Evolutionary conservation across 169 alveolate species (phyloP), one percentile per base, ranked within the genome.

Genomic region (Plasmodium blacklocki): DNA sequence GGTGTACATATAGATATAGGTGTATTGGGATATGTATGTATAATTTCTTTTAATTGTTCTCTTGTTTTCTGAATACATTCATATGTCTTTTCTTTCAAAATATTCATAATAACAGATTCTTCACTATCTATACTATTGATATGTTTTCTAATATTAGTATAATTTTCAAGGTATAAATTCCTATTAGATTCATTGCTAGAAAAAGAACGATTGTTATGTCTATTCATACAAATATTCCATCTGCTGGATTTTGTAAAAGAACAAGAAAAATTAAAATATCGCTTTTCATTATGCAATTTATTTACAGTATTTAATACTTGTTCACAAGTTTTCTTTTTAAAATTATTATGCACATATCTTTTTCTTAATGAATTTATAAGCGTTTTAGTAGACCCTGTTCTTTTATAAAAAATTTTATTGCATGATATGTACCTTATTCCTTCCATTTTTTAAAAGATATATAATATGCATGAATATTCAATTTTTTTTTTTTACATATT

Each of bases 1-100:
- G 92, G 86, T 71, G 92, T 85, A 71, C 92, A 85, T 56, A 85
- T 71, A 71, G 92, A 85, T 50, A 85, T 60, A 52, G 92, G 92
- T 12, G 92, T 85, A 73, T 85, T 85, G 8, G 92, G 92, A 52
- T 85, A 85, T 18, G 75, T 71, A 21, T 85, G 74, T 7, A 85
- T 71, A 71, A 85, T 68, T 71, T 45, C 12, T 85, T 85, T 85
- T 85, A 85, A n/a, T 71, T 85, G 19, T 60, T 85, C 92, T 23
- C 68, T 73, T 18, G 92, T 85, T 73, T 85, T 85, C 74, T 85
- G 68, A 71, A 85, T 85, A 26, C 92, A 85, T 3, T 71, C 87
- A 71, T 71, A 62, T n/a, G 92, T 85, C 72, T 85, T 85, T 68
- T 85, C 92, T 68, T 85, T 85, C 60, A 85, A 71, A 71, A 70